These are phyloP conservation scores for Anthracocystis panici-leucophaei DNA, from an alignment of 1,284 basidiomycete species.

Conservation along the genomic window DNA sequence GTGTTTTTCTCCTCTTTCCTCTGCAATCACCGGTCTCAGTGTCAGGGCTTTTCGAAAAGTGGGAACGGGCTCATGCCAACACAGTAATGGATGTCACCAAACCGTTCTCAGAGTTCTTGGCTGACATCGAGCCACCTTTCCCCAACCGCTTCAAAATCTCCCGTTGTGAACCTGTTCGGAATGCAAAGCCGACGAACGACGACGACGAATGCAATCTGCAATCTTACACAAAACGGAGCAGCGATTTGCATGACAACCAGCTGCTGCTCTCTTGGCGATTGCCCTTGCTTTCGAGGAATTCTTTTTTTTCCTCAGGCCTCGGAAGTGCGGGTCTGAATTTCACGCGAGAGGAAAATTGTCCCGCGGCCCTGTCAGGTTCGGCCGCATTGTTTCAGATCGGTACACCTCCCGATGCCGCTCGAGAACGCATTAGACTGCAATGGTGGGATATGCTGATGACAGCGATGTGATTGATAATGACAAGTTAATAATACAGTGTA, in stretches of 20 bases:
- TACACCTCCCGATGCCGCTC: neutral
- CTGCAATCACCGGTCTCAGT: slow-evolving; percentile 5
- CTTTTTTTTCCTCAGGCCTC: too few relatives aligned
- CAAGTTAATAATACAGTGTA: slow-evolving; percentile 12
- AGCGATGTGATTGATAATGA: neutral
- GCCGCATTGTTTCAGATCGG: neutral
- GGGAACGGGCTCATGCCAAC: neutral
- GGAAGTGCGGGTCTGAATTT: too few relatives aligned
- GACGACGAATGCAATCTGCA: too few relatives aligned
- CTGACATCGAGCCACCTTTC: slow-evolving; percentile 2
- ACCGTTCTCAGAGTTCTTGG: neutral
- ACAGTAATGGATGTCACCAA: neutral
- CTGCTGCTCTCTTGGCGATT: too few relatives aligned
- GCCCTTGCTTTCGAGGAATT: too few relatives aligned
- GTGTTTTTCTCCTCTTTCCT: neutral
- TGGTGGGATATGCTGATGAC: too few relatives aligned
- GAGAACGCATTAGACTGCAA: neutral
- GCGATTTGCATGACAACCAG: too few relatives aligned
- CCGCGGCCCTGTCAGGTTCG: neutral
- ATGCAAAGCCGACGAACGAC: too few relatives aligned
- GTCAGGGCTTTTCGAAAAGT: neutral
- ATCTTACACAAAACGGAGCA: too few relatives aligned
- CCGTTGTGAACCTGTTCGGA: neutral
- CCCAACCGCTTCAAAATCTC: too few relatives aligned
- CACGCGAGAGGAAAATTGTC: too few relatives aligned